Evolutionary conservation across 768 basidiomycete genomes (phyloP).

Genomic region (Gloeophyllum trabeum): DNA sequence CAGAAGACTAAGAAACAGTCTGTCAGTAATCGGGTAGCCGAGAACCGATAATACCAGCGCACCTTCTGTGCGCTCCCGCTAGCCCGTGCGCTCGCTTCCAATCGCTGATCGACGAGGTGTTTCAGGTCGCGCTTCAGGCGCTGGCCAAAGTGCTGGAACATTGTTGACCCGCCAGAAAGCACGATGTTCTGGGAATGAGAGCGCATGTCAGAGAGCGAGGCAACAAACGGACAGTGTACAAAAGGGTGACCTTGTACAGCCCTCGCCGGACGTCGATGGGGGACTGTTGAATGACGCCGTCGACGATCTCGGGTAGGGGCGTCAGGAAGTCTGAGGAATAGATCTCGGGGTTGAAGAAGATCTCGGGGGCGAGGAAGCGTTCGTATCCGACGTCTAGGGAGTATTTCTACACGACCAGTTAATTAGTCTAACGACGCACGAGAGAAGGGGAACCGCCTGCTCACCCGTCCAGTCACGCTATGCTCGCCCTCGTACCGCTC

Average conservation of each 20-base stretch:
- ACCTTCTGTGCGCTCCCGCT: constrained; percentile 75
- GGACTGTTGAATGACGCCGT: constrained; percentile 88
- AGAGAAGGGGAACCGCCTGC: constrained; percentile 15
- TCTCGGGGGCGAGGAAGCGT: constrained; percentile 97
- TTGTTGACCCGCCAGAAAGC: constrained; percentile 92
- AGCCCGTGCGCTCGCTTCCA: constrained; percentile 63
- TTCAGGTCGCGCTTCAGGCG: constrained; percentile 93
- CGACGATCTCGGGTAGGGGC: constrained; percentile 91
- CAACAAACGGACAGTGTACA: too few species aligned
- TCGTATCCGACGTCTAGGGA: constrained; percentile 92
- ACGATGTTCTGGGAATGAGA: constrained; percentile 92
- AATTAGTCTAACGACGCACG: constrained; percentile 1
- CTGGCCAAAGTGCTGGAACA: constrained; percentile 99
- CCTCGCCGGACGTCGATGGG: constrained; percentile 97
- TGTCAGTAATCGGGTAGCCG: not conserved
- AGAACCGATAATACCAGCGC: constrained; percentile 10
- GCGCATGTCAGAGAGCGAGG: too few species aligned
- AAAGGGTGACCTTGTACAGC: too few species aligned
- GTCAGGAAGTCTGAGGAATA: constrained; percentile 96
- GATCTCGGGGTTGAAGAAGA: constrained; percentile 99
- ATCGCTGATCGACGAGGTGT: constrained; percentile 83
- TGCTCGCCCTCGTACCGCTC: constrained; percentile 90
- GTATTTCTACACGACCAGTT: constrained; percentile 60
- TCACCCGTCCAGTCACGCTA: constrained; percentile 84
- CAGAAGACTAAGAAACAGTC: constrained; percentile 57